Evolutionary conservation across 495 filamentous ascomycete genomes (phyloP).

Genomic region (Neohortaea acidophila): DNA sequence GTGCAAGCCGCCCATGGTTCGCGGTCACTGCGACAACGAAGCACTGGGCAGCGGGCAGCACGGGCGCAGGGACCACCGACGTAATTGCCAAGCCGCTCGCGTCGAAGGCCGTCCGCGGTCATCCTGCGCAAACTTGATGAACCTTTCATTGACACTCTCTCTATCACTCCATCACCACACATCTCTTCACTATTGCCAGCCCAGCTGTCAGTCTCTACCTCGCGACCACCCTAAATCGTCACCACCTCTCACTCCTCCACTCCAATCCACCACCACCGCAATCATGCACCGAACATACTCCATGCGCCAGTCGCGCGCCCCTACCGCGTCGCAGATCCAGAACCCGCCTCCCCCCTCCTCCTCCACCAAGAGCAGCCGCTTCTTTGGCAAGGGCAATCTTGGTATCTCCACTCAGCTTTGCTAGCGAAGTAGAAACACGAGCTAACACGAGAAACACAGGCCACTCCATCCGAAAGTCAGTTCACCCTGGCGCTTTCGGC

Average conservation of each 20-base stretch:
- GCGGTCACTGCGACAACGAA: no score
- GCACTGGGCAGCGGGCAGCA: no score
- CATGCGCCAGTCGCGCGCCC: slow-evolving; percentile 90
- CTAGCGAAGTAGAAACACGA: not conserved
- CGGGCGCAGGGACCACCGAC: no score
- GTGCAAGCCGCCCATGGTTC: no score
- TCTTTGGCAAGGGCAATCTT: slow-evolving; percentile 73
- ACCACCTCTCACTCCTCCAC: not conserved
- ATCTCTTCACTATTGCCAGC: no score
- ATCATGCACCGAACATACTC: slow-evolving; percentile 96
- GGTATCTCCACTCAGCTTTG: slow-evolving; percentile 42
- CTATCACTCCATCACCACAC: no score
- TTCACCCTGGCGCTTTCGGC: slow-evolving; percentile 76
- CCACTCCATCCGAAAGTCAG: slow-evolving; percentile 81
- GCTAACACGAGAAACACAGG: slow-evolving; percentile 49
- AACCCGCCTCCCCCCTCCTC: slow-evolving; percentile 87
- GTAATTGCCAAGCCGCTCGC: no score
- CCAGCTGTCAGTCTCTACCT: no score
- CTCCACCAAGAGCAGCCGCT: slow-evolving; percentile 70
- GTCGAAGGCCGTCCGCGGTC: no score
- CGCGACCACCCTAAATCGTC: not conserved
- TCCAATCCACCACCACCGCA: slow-evolving; percentile 5
- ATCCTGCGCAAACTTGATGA: no score
- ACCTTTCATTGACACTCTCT: no score
- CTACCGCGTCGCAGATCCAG: slow-evolving; percentile 77